Percentiles rank a stretch among this genome's conserved stretches.
Conservation (phyloP, 2,329 filamentous ascomycete species). For the Trichoderma sp. region DNA sequence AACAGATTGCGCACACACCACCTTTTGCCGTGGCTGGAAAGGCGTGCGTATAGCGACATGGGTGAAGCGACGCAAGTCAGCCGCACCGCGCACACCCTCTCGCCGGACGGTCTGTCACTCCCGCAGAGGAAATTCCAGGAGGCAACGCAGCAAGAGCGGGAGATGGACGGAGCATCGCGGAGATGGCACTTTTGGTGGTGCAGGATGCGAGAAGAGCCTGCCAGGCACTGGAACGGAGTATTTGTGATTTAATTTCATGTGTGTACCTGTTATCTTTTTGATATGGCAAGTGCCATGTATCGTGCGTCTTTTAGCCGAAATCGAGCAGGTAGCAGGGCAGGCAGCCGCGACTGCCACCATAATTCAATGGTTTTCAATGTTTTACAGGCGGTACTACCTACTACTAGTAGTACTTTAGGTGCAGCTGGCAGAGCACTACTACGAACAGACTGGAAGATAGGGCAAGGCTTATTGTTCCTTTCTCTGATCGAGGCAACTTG, state of each 20-base stretch:
- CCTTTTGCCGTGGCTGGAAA: slow-evolving; percentile 17
- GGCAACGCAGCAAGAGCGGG: slow-evolving; percentile 1
- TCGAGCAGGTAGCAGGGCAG: not conserved
- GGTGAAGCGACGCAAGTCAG: slow-evolving; percentile 22
- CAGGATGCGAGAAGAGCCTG: not conserved
- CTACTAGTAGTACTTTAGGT: not conserved
- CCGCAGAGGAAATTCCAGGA: slow-evolving; percentile 14
- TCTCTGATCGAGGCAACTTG: not conserved
- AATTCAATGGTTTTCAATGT: not conserved
- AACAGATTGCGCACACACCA: slow-evolving; percentile 19
- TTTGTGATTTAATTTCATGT: not conserved
- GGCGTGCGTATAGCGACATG: slow-evolving; percentile 18
- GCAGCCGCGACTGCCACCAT: slow-evolving; percentile 1
- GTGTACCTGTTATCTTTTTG: too few species aligned
- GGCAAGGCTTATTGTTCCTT: not conserved
- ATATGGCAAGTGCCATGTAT: not conserved
- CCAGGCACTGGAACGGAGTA: not conserved
- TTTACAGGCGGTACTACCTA: not conserved
- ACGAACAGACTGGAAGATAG: not conserved
- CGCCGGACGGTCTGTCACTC: slow-evolving; percentile 6
- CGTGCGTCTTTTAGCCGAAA: slow-evolving; percentile 13
- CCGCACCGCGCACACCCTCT: slow-evolving; percentile 21
- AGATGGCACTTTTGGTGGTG: not conserved
- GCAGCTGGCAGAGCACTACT: not conserved
- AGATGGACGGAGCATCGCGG: slow-evolving; percentile 14